phyloP scores from a whole-genome alignment of 257 asterid species.

The Euphrasia confusa region DNA sequence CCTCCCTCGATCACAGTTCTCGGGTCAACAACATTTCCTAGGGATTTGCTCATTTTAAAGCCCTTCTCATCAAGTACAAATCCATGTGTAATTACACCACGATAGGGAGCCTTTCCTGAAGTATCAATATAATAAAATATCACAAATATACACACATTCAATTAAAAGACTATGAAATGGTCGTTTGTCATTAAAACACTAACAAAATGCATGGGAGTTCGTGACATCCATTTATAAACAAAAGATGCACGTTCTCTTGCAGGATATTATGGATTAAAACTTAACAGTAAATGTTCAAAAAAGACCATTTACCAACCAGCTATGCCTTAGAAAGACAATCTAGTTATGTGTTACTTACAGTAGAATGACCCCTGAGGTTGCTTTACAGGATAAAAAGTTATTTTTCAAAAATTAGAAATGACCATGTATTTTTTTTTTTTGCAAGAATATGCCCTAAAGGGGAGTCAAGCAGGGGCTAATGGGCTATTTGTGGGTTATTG shows the following conservation, averaged over 20 bases:
- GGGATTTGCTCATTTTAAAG: conserved; percentile 94
- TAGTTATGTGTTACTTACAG: too few species aligned
- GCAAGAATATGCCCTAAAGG: not conserved
- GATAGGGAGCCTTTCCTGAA: conserved; percentile 93
- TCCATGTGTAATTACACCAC: conserved; percentile 84
- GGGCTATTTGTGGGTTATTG: not conserved
- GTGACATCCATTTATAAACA: conserved; percentile 5
- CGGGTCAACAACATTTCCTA: conserved; percentile 96
- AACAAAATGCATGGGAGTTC: not conserved
- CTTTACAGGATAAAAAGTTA: too few species aligned
- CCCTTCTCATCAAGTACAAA: conserved; percentile 96
- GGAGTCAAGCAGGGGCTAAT: not conserved
- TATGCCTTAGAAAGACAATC: not conserved
- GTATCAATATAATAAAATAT: conserved; percentile 17
- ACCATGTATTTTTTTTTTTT: too few species aligned
- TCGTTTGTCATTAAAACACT: not conserved
- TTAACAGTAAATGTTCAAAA: not conserved
- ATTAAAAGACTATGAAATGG: not conserved
- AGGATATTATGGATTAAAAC: not conserved
- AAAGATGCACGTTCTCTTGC: conserved; percentile 13
- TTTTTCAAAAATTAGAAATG: too few species aligned
- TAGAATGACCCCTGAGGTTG: too few species aligned
- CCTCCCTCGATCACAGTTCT: conserved; percentile 87
- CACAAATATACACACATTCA: conserved; percentile 12
- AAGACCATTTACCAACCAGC: not conserved